Evolutionary conservation across 2,329 filamentous ascomycete species (phyloP).

Genomic region (Cadophora sp.): DNA sequence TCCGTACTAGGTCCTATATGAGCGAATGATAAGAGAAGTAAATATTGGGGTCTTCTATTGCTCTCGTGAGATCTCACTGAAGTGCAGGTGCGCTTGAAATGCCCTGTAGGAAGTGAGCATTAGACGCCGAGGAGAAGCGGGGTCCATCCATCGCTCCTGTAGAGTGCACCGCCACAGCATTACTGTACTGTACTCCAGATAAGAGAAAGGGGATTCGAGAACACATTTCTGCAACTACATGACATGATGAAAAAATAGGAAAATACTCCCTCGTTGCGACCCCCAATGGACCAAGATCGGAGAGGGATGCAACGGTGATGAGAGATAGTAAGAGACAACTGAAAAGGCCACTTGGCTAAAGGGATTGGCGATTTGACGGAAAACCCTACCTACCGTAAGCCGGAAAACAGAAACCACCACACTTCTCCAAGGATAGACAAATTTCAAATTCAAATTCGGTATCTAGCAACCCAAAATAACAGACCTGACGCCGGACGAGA

Average conservation of each 20-base stretch:
- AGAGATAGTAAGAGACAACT: neutral
- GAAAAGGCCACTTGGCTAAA: neutral
- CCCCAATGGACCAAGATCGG: no score
- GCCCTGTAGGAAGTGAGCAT: neutral
- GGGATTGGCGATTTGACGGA: neutral
- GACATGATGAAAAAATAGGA: no score
- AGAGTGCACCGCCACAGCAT: neutral
- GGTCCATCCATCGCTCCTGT: no score
- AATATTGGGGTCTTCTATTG: neutral
- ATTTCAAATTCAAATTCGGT: neutral
- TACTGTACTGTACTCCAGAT: neutral
- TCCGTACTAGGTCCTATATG: neutral
- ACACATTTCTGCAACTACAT: neutral
- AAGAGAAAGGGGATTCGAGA: no score
- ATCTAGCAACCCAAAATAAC: neutral
- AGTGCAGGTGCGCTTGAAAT: neutral
- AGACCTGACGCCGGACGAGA: neutral
- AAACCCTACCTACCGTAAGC: neutral
- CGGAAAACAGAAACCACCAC: neutral
- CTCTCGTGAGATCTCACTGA: conserved; percentile 10
- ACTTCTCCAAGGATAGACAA: neutral
- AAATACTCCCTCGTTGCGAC: no score
- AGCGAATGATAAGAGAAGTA: neutral
- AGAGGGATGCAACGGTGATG: no score
- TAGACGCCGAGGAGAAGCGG: neutral